These are phyloP conservation scores for Irpex sp. DNA, from an alignment of 1,284 basidiomycete genomes.

Conservation along the genomic window DNA sequence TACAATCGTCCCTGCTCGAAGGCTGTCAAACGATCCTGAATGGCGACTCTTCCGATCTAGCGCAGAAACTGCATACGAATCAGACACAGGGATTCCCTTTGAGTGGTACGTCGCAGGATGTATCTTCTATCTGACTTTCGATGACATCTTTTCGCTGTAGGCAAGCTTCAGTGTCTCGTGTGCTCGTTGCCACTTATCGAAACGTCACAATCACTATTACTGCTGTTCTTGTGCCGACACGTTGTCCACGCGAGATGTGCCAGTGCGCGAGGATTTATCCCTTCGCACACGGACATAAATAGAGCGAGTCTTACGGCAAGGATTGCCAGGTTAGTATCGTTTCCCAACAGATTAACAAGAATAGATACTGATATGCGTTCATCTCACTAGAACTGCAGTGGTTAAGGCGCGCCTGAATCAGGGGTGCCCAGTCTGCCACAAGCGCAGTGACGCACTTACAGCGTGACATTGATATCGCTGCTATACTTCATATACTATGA, in stretches of 20 bases:
- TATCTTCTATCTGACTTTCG: background rate
- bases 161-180: conserved; percentile 59
- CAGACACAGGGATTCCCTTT: conserved; percentile 80
- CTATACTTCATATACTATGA: too few species aligned
- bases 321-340: conserved; percentile 66
- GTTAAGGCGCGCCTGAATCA: conserved; percentile 60
- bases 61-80: conserved; percentile 61
- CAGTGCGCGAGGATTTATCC: conserved; percentile 51
- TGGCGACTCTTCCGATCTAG: conserved; percentile 78
- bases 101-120: conserved; percentile 44
- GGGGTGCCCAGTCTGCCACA: conserved; percentile 76
- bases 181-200: conserved; percentile 63
- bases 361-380: conserved; percentile 2
- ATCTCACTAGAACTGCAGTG: conserved; percentile 58
- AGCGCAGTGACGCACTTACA: conserved; percentile 49
- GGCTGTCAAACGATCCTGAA: conserved; percentile 87
- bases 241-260: conserved; percentile 79
- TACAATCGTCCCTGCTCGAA: conserved; percentile 86
- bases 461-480: conserved; percentile 26
- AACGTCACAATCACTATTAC: conserved; percentile 49
- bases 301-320: conserved; percentile 54
- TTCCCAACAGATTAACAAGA: background rate
- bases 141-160: conserved; percentile 31
- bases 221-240: conserved; percentile 88
- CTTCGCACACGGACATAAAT: conserved; percentile 42